phyloP scores from a whole-genome alignment of 2,329 filamentous ascomycete genomes.

The Orbilia quercus region DNA sequence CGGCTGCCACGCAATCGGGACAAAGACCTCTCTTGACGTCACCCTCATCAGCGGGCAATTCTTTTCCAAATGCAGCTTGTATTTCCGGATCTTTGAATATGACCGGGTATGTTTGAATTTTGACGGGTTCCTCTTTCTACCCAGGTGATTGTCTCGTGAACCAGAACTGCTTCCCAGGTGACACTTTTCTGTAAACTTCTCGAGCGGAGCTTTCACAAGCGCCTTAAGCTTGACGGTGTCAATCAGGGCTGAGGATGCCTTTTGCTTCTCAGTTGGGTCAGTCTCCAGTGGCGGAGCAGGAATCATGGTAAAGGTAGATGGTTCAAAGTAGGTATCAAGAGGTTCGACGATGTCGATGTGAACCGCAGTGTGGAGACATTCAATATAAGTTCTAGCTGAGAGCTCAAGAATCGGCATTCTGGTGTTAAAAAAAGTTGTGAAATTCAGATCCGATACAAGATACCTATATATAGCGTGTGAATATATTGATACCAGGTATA shows the following conservation, averaged over 20 bases:
- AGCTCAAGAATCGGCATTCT: slow-evolving; percentile 17
- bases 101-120: background rate
- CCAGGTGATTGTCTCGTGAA: too few species aligned
- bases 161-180: background rate
- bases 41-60: background rate
- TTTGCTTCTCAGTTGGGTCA: background rate
- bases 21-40: slow-evolving; percentile 5
- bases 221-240: slow-evolving; percentile 1
- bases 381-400: background rate
- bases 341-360: slow-evolving; percentile 6
- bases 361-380: slow-evolving; percentile 1
- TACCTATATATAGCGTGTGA: too few species aligned
- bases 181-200: background rate
- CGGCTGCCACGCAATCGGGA: background rate
- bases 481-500: too few species aligned
- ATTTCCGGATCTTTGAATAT: slow-evolving; percentile 7
- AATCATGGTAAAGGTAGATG: background rate
- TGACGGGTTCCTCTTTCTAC: background rate
- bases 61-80: slow-evolving; percentile 11
- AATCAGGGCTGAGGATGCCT: background rate
- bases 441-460: too few species aligned
- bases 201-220: background rate
- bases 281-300: background rate
- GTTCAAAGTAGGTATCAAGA: slow-evolving; percentile 7
- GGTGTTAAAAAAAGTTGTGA: too few species aligned